phyloP scores from a whole-genome alignment of 257 asterid genomes.

The Catharanthus roseus region DNA sequence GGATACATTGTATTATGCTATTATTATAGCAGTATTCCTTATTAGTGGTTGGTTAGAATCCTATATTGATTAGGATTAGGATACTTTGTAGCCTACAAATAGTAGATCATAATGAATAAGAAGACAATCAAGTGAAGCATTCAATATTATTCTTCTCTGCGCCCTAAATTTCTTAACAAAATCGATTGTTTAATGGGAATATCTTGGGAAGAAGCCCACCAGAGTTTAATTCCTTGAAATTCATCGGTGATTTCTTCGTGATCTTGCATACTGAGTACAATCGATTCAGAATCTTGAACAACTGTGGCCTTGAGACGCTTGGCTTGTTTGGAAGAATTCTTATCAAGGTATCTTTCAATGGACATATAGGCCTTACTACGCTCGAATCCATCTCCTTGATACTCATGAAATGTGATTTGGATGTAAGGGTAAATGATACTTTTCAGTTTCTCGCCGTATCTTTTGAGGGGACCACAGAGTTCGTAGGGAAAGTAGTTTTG shows the following conservation, averaged over 20 bases:
- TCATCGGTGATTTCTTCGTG: conserved; percentile 52
- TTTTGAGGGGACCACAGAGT: too few species aligned
- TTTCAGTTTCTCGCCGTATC: neutral
- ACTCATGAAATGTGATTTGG: conserved; percentile 17
- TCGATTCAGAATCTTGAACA: conserved; percentile 31
- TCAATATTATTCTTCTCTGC: too few species aligned
- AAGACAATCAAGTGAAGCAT: too few species aligned
- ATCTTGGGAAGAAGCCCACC: conserved; percentile 43
- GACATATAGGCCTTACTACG: conserved; percentile 38
- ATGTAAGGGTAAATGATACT: conserved; percentile 11
- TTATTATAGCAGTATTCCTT: too few species aligned
- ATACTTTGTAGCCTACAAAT: too few species aligned
- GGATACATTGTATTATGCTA: too few species aligned
- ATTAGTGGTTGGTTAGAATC: too few species aligned
- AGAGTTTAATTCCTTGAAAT: conserved; percentile 33
- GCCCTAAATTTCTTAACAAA: too few species aligned
- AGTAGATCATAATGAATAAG: too few species aligned
- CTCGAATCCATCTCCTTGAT: conserved; percentile 22
- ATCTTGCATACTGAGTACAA: conserved; percentile 53
- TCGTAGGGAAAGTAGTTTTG: too few species aligned
- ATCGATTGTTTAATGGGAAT: conserved; percentile 24
- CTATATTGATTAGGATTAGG: too few species aligned
- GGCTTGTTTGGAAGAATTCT: conserved; percentile 45
- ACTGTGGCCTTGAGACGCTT: conserved; percentile 38
- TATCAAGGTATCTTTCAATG: conserved; percentile 48